Evolutionary conservation across 2,329 filamentous ascomycete genomes (phyloP), one percentile per base, ranked within the genome.

Genomic region (Neurospora crassa): DNA sequence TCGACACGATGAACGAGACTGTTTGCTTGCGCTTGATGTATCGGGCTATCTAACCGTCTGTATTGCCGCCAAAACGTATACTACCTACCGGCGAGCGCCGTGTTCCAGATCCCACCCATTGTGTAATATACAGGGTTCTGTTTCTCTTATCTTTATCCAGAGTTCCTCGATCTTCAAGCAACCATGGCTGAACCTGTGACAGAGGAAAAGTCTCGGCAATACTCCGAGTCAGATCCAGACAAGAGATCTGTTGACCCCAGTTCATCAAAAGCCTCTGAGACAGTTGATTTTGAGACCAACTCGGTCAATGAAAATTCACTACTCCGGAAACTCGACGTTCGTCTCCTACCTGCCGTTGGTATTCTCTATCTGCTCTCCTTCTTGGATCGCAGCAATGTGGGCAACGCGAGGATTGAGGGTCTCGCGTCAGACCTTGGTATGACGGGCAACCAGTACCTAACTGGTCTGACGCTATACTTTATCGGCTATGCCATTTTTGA

Each of bases 381-480:
- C 72, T 77, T 89, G 10, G 87, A 88, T 74, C 80, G 86, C 41
- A 87, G 85, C 75, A 89, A 89, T 79, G 86, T 89, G 24, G 86
- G 86, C 34, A 89, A 89, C 73, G 87, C 87, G 0, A 82, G 83
- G 68, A 83, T 89, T 20, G 86, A 89, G 73, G 87, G 87, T 40
- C 81, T 89, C 67, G 78, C 85, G 0, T 78, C 76, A 4, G 86
- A 88, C 74, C 73, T 88, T 3, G 70, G 84, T 67, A 88, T 88
- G 80, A 84, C 85, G 37, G 88, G 86, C 0, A 86, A 90, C 67
- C 84, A 91, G 74, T 92, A 92, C 71, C 81, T 91, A 0, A 89
- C 87, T 0, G 88, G 88, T 1, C 77, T 92, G 53, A 91, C 89
- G 0, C 78, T 92, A 0, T 92, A 91, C 78, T 92, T 92, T 76